phyloP scores from a whole-genome alignment of 176 grass and related monocot genomes.

The Raddia guianensis region DNA sequence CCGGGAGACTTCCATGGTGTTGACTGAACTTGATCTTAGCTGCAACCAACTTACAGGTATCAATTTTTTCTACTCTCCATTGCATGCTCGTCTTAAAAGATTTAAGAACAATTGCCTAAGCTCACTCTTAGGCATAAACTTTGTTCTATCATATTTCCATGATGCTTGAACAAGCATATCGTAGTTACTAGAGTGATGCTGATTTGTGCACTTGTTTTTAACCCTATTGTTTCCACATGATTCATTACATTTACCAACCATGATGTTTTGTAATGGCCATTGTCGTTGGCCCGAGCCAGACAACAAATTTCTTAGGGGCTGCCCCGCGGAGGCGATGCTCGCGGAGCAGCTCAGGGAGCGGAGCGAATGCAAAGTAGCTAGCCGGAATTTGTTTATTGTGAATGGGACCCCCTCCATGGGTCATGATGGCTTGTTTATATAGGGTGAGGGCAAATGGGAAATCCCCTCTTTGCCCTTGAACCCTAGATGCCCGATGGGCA shows the following conservation, averaged over 20 bases:
- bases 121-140: not conserved
- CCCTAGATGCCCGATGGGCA: no score
- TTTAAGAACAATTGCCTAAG: slow-evolving; percentile 13
- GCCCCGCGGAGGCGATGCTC: no score
- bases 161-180: slow-evolving; percentile 31
- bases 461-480: no score
- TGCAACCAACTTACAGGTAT: slow-evolving; percentile 88
- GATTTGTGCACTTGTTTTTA: not conserved
- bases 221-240: not conserved
- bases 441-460: no score
- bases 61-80: slow-evolving; percentile 4
- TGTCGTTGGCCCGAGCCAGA: no score
- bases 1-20: slow-evolving; percentile 78
- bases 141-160: not conserved
- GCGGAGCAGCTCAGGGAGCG: no score
- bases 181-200: not conserved
- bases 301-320: no score
- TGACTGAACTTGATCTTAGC: slow-evolving; percentile 86
- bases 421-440: no score
- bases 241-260: slow-evolving; percentile 13
- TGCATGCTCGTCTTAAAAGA: not conserved
- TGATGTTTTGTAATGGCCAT: not conserved
- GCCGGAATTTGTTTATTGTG: no score
- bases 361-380: no score
- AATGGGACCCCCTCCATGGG: no score